Conservation (phyloP, 2,329 filamentous ascomycete genomes). For the Cyclaneusma minus region DNA sequence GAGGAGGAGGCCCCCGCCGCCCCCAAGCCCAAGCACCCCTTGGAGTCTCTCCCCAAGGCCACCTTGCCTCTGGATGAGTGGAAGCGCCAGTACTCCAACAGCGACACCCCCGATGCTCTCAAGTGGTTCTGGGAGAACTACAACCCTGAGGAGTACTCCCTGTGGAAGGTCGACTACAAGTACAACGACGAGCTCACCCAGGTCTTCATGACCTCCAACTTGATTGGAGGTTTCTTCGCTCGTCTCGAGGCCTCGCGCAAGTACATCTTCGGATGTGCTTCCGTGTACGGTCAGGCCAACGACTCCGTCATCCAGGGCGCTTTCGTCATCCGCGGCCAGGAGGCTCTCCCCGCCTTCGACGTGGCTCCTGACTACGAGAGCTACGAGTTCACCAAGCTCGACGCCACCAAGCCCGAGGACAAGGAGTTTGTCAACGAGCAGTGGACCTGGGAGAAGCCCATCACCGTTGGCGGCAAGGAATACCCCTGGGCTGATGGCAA, state of each 20-base stretch:
- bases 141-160: conserved; percentile 87
- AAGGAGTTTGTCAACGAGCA: conserved; percentile 69
- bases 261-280: conserved; percentile 84
- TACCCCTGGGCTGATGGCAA: conserved; percentile 84
- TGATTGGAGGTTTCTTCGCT: conserved; percentile 94
- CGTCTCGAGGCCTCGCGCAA: conserved; percentile 97
- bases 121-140: conserved; percentile 98
- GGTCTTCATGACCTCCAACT: conserved; percentile 98
- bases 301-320: conserved; percentile 84
- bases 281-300: conserved; percentile 81
- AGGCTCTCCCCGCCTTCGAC: conserved; percentile 74
- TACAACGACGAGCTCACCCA: conserved; percentile 97
- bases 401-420: conserved; percentile 74
- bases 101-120: conserved; percentile 69
- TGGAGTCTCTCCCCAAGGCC: conserved; percentile 68
- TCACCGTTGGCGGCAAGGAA: conserved; percentile 70
- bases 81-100: conserved; percentile 99
- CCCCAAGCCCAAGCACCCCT: conserved; percentile 93
- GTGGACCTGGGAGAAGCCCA: conserved; percentile 86
- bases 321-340: conserved; percentile 88
- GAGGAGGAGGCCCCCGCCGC: conserved; percentile 39
- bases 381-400: conserved; percentile 94
- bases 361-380: conserved; percentile 96
- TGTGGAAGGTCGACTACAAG: conserved; percentile 95
- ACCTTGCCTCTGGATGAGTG: conserved; percentile 83